phyloP scores from a whole-genome alignment of 2,329 filamentous ascomycete genomes.

The Aureobasidium leucospermi region DNA sequence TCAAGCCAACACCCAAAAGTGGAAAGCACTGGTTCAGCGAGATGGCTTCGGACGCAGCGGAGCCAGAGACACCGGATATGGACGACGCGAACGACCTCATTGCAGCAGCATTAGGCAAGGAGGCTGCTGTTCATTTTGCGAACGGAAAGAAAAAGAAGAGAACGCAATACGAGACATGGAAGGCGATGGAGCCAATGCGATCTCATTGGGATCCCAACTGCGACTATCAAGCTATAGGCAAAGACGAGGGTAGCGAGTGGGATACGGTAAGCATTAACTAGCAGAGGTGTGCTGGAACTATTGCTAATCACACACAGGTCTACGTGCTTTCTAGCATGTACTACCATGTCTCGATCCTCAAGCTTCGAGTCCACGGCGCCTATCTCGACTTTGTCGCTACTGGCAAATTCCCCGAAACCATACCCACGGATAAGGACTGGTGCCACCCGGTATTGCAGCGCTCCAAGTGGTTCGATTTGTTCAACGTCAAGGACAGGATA shows the following conservation, averaged over 20 bases:
- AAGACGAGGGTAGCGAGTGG: conserved; percentile 37
- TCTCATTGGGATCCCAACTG: conserved; percentile 51
- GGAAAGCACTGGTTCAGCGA: conserved; percentile 12
- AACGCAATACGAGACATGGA: conserved; percentile 40
- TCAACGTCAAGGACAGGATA: conserved; percentile 46
- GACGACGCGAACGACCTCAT: neutral
- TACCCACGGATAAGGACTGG: conserved; percentile 37
- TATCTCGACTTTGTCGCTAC: conserved; percentile 50
- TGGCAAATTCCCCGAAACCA: conserved; percentile 29
- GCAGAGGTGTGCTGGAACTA: neutral
- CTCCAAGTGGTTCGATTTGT: conserved; percentile 53
- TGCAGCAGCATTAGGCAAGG: conserved; percentile 19
- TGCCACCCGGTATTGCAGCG: conserved; percentile 46
- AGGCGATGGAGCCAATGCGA: conserved; percentile 42
- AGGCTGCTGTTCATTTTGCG: conserved; percentile 16
- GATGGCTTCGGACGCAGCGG: conserved; percentile 6
- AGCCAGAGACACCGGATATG: neutral
- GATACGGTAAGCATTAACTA: conserved; percentile 40
- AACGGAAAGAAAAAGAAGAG: conserved; percentile 27
- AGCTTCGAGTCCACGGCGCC: conserved; percentile 48
- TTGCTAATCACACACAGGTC: conserved; percentile 36
- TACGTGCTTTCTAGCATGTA: conserved; percentile 57
- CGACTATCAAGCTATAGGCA: conserved; percentile 51
- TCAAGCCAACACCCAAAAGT: neutral
- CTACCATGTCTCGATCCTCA: conserved; percentile 54